Evolutionary conservation across 805 yeast species (phyloP).

Genomic region (Teunomyces lycoperdinae): DNA sequence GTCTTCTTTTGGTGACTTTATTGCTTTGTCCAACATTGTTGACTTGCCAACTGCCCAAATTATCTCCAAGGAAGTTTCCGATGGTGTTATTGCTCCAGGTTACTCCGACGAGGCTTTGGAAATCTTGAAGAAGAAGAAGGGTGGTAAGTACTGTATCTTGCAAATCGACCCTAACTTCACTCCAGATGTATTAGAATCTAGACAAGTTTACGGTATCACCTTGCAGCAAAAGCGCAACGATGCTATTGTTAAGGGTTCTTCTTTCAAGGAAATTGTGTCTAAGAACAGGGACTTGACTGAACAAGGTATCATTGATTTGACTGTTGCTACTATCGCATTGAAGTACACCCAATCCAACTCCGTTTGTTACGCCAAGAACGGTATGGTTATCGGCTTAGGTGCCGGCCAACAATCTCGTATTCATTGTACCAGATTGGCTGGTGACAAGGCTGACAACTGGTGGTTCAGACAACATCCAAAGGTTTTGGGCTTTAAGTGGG

Average conservation of each 20-base stretch:
- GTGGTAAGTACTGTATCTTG: conserved; percentile 94
- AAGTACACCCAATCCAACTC: conserved; percentile 98
- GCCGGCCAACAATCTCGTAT: conserved; percentile 99
- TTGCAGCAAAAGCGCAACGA: conserved; percentile 97
- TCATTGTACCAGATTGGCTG: conserved; percentile 98
- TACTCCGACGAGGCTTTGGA: conserved; percentile 89
- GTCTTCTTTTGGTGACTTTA: conserved; percentile 98
- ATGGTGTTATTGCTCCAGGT: conserved; percentile 99
- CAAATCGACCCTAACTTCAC: conserved; percentile 93
- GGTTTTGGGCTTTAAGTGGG: conserved; percentile 93
- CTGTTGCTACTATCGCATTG: conserved; percentile 95
- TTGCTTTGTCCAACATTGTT: conserved; percentile 94
- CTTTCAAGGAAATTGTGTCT: conserved; percentile 90
- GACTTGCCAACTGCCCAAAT: conserved; percentile 95
- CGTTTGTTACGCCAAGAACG: conserved; percentile 96
- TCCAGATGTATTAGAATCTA: conserved; percentile 78
- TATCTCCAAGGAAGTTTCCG: conserved; percentile 95
- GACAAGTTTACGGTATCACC: conserved; percentile 95
- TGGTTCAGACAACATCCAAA: conserved; percentile 99
- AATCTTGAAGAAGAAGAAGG: conserved; percentile 86
- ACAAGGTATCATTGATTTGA: conserved; percentile 89
- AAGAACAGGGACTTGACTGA: conserved; percentile 82
- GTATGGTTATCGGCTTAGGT: conserved; percentile 98
- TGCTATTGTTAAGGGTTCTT: conserved; percentile 86
- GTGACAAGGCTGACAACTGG: conserved; percentile 99